phyloP scores from a whole-genome alignment of 129 eudicot genomes.

The Chrysanthemum lavandulifolium region DNA sequence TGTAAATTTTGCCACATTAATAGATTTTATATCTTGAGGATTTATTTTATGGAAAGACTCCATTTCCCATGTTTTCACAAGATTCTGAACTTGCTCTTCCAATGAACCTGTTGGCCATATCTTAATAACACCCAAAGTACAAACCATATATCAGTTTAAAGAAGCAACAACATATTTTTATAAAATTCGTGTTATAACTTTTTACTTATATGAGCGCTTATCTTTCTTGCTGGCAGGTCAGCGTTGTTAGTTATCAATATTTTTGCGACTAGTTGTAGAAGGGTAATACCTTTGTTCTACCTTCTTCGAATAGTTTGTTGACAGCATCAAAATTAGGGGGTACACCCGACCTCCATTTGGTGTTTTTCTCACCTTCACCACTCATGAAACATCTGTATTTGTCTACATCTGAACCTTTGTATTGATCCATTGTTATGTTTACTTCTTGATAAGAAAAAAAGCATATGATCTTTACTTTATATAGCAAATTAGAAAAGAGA shows the following conservation, averaged over 20 bases:
- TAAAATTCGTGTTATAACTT: too few relatives aligned
- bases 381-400: constrained; percentile 59
- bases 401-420: constrained; percentile 40
- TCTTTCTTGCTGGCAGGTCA: too few relatives aligned
- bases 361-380: constrained; percentile 71
- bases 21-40: constrained; percentile 53
- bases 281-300: constrained; percentile 67
- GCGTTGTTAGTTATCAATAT: too few relatives aligned
- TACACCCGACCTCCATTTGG: constrained; percentile 62
- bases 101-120: constrained; percentile 72
- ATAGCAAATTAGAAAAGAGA: too few relatives aligned
- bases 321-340: constrained; percentile 83
- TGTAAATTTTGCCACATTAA: constrained; percentile 45
- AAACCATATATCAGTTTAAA: neutral
- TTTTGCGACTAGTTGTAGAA: too few relatives aligned
- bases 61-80: constrained; percentile 90
- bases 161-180: too few relatives aligned
- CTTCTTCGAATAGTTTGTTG: constrained; percentile 86
- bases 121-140: constrained; percentile 26
- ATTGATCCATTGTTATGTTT: constrained; percentile 31
- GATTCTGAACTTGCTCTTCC: constrained; percentile 77
- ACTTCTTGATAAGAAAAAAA: neutral
- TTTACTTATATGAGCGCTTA: too few relatives aligned
- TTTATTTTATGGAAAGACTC: constrained; percentile 62
- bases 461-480: too few relatives aligned